Base-by-base conservation (phyloP, 768 basidiomycete genomes). In the Piloderma croceum region DNA sequence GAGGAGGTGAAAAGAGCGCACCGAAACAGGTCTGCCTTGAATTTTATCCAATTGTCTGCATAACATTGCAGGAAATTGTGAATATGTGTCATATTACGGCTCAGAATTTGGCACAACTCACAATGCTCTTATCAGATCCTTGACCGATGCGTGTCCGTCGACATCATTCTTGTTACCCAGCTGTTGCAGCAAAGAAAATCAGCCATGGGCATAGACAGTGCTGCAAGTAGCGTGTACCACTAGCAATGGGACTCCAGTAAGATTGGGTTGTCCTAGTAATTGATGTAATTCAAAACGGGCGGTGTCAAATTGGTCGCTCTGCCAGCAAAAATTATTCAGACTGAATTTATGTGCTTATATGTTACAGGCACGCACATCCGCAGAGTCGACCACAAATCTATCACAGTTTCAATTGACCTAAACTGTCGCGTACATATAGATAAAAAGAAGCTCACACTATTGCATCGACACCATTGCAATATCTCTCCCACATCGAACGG, bases 131-230 rank as follows among this genome's bases (percentile, higher is more conserved):
- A 96, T 96, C 29, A 96, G 67, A 35, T 91, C 88, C 48, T 91
- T 86, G 3, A 93, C 84, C 7, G 79, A 59, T 11, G 81, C 76
- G 44, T 90, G 87, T 7, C 71, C 77, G 3, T 81, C 74, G 2
- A 94, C 49, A 58, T 96, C 92, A 49, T 90, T 94, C 67, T 96
- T 96, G 63, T 96, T 96, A 4, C 91, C 92, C 17, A 96, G 71
- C 87, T 89, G 36, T 18, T 34, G 20, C 24, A 15, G 39, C 24
- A 39, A 24, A 36, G 32, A 21, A 10, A 31, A 27, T 43, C 17
- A 36, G 27, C n/a, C n/a, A n/a, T n/a, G n/a, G n/a, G n/a, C n/a
- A n/a, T 23, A 35, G 20, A 11, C 12, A 32, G 24, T 34, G n/a
- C 19, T n/a, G 19, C 23, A 24, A 35, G 5, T 23, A 10, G 24